These are phyloP conservation scores for Jacaranda mimosifolia DNA, from an alignment of 257 asterid species.

Conservation along the genomic window DNA sequence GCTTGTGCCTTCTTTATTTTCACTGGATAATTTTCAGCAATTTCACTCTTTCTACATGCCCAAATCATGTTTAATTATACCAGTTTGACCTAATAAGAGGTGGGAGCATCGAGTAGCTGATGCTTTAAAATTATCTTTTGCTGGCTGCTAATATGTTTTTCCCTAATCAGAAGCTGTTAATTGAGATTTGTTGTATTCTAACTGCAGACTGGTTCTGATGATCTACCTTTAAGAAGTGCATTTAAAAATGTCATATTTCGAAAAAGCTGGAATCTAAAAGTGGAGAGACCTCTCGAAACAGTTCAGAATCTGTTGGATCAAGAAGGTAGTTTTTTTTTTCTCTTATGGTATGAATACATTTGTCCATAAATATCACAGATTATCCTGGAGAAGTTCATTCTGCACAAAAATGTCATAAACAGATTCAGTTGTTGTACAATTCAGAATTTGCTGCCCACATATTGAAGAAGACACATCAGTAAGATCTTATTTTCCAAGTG, in stretches of 20 bases:
- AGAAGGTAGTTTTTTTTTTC: conserved; percentile 58
- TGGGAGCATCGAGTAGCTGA: no score
- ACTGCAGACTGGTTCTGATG: conserved; percentile 87
- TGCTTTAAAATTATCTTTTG: background rate
- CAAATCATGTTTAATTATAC: no score
- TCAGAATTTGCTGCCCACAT: conserved; percentile 87
- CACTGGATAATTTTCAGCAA: background rate
- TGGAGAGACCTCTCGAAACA: conserved; percentile 58
- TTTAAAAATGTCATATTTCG: conserved; percentile 86
- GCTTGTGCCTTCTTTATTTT: background rate
- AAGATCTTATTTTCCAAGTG: conserved; percentile 43
- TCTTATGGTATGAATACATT: conserved; percentile 17
- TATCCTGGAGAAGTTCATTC: conserved; percentile 27
- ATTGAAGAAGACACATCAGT: conserved; percentile 78
- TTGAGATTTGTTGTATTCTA: conserved; percentile 24
- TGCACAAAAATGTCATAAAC: conserved; percentile 42
- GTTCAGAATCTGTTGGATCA: conserved; percentile 46
- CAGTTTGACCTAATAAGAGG: no score
- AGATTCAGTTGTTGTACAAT: conserved; percentile 78
- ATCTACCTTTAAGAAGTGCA: conserved; percentile 87
- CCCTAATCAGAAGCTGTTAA: background rate
- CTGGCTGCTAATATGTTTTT: background rate
- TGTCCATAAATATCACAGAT: conserved; percentile 25
- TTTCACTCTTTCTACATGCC: background rate
- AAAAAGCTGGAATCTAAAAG: conserved; percentile 50